Conservation (phyloP, 1,139 yeast genomes). For the Diutina catenulata region DNA sequence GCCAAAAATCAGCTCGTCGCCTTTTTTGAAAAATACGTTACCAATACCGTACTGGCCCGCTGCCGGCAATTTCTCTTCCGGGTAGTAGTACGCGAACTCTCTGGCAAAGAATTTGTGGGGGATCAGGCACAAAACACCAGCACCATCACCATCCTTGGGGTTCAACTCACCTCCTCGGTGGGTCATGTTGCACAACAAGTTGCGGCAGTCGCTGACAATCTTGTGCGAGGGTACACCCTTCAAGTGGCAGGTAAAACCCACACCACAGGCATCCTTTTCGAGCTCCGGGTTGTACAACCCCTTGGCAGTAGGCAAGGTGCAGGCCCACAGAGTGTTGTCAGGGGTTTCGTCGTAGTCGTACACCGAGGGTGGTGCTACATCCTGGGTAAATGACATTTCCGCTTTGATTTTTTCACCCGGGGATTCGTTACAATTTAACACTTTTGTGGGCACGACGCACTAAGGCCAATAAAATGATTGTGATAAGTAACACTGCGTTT, state of each 20-base stretch:
- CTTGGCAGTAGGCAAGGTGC: slow-evolving; percentile 72
- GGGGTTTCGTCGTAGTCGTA: slow-evolving; percentile 68
- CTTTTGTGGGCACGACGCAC: too few species aligned
- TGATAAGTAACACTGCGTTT: too few species aligned
- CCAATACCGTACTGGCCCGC: slow-evolving; percentile 92
- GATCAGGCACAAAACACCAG: slow-evolving; percentile 88
- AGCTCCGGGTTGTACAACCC: slow-evolving; percentile 90
- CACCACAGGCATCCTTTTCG: slow-evolving; percentile 98
- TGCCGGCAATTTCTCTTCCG: slow-evolving; percentile 49
- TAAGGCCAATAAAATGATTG: too few species aligned
- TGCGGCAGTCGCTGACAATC: slow-evolving; percentile 83
- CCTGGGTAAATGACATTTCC: neutral
- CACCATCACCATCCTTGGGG: slow-evolving; percentile 98
- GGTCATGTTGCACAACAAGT: slow-evolving; percentile 90
- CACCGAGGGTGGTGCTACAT: slow-evolving; percentile 11
- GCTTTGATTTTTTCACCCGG: too few species aligned
- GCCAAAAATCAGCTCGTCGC: slow-evolving; percentile 49
- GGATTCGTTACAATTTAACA: too few species aligned
- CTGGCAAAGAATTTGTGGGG: slow-evolving; percentile 80
- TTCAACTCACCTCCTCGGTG: slow-evolving; percentile 98
- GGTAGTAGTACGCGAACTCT: slow-evolving; percentile 63
- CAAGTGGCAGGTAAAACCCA: slow-evolving; percentile 92
- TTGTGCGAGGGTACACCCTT: slow-evolving; percentile 84
- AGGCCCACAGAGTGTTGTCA: slow-evolving; percentile 84
- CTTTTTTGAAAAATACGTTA: slow-evolving; percentile 77